phyloP scores from a whole-genome alignment of 345 rosid genomes.

The Gossypium stocksii region DNA sequence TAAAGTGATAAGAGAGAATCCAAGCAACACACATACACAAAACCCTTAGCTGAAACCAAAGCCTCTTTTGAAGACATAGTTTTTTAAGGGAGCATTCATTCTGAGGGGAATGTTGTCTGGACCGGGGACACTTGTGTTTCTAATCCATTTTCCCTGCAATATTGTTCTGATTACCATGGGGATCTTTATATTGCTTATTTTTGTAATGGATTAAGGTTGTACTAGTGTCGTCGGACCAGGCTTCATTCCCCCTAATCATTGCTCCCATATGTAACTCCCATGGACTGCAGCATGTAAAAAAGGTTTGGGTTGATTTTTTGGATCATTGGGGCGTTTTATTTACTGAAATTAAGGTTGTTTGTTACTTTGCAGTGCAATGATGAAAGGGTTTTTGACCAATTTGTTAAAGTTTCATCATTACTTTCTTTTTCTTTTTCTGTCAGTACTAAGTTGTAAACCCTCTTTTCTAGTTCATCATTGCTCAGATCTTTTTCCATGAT shows the following conservation, averaged over 20 bases:
- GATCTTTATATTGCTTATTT: no score
- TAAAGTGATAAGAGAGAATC: constrained; percentile 18
- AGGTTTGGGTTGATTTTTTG: constrained; percentile 27
- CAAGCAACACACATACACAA: background rate
- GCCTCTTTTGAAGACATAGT: background rate
- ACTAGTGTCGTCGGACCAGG: constrained; percentile 91
- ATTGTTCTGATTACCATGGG: background rate
- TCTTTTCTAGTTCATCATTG: constrained; percentile 27
- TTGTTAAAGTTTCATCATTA: constrained; percentile 47
- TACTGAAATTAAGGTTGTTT: background rate
- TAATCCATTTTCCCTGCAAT: constrained; percentile 12
- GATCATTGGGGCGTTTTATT: constrained; percentile 9
- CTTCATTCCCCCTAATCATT: constrained; percentile 91
- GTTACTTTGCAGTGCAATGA: constrained; percentile 47
- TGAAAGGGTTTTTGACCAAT: constrained; percentile 45
- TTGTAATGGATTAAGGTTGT: constrained; percentile 7
- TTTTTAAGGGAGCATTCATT: constrained; percentile 30
- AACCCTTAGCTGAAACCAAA: background rate
- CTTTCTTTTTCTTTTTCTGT: constrained; percentile 29
- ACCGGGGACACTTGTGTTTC: constrained; percentile 57
- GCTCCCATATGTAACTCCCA: constrained; percentile 22
- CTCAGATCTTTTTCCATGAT: constrained; percentile 33
- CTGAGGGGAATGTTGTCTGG: constrained; percentile 98
- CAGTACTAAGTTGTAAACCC: constrained; percentile 19
- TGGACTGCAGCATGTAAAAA: constrained; percentile 17